Conservation (phyloP, 352 stramenopile genomes). For the Phytophthora vignae region DNA sequence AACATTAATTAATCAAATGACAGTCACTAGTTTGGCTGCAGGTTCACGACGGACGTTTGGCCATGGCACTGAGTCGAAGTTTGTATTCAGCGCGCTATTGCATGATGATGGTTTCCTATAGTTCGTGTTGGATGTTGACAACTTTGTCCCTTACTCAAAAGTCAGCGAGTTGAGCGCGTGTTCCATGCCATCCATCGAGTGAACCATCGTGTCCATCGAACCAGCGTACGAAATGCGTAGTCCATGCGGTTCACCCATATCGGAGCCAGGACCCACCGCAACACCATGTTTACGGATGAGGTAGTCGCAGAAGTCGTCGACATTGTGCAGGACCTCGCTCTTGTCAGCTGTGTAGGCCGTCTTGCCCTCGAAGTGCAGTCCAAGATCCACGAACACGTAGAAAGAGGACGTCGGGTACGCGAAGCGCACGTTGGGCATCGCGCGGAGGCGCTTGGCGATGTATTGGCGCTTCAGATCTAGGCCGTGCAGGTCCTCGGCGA, state of each 20-base stretch:
- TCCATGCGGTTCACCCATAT: slow-evolving; percentile 93
- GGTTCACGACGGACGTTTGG: too few species aligned
- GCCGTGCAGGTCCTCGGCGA: slow-evolving; percentile 48
- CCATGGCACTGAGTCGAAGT: not conserved
- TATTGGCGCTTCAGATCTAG: slow-evolving; percentile 91
- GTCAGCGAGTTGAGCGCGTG: slow-evolving; percentile 49
- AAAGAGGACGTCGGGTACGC: slow-evolving; percentile 93
- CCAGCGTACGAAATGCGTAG: slow-evolving; percentile 97
- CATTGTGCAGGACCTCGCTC: slow-evolving; percentile 43
- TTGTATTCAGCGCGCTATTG: not conserved
- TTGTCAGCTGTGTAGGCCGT: slow-evolving; percentile 42
- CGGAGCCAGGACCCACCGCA: slow-evolving; percentile 95
- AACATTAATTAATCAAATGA: not conserved
- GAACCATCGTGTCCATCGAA: slow-evolving; percentile 85
- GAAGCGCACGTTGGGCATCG: slow-evolving; percentile 86
- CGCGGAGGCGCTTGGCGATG: slow-evolving; percentile 79
- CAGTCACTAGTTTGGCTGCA: not conserved
- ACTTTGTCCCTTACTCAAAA: slow-evolving; percentile 7
- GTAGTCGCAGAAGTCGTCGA: slow-evolving; percentile 91
- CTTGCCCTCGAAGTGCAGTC: slow-evolving; percentile 66
- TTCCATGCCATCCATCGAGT: slow-evolving; percentile 72
- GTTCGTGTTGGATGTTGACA: not conserved
- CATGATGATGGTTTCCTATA: not conserved
- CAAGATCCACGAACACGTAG: slow-evolving; percentile 96
- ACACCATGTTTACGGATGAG: slow-evolving; percentile 92